phyloP scores from a whole-genome alignment of 2,329 filamentous ascomycete species.

The Bertia moriformis region DNA sequence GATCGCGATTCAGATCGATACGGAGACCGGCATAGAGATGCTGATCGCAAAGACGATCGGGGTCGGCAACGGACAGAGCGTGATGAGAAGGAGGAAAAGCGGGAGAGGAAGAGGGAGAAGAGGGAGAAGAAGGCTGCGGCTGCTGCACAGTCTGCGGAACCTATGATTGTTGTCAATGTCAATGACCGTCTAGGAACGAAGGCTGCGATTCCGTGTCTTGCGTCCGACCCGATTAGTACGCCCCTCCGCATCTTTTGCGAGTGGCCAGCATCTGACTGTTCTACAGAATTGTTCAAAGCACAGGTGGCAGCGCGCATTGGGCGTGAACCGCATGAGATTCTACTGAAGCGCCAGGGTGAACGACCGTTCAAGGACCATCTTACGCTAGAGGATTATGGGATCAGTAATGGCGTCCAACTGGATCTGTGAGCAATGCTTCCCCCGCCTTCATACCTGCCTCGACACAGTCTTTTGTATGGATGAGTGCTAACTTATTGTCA shows the following conservation, averaged over 20 bases:
- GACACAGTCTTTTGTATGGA: too few species aligned
- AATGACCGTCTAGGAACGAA: slow-evolving; percentile 97
- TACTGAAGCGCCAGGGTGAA: slow-evolving; percentile 83
- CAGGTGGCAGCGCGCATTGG: slow-evolving; percentile 84
- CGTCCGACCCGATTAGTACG: slow-evolving; percentile 60
- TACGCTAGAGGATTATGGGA: slow-evolving; percentile 80
- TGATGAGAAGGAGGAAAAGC: slow-evolving; percentile 11
- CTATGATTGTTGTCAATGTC: slow-evolving; percentile 87
- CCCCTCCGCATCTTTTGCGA: slow-evolving; percentile 4
- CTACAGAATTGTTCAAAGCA: slow-evolving; percentile 62
- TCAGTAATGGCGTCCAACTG: slow-evolving; percentile 71
- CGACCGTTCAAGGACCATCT: slow-evolving; percentile 85
- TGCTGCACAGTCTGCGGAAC: slow-evolving; percentile 27
- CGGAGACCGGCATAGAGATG: slow-evolving; percentile 18
- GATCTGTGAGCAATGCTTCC: slow-evolving; percentile 22
- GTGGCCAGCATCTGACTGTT: not conserved
- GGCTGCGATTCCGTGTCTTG: slow-evolving; percentile 77
- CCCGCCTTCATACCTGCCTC: too few species aligned
- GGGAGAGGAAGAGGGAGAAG: slow-evolving; percentile 20
- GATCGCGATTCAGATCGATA: slow-evolving; percentile 19
- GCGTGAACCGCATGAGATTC: slow-evolving; percentile 76
- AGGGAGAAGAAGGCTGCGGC: slow-evolving; percentile 14
- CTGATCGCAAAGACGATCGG: slow-evolving; percentile 9
- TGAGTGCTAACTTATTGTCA: too few species aligned
- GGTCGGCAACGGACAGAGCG: slow-evolving; percentile 12